These are phyloP conservation scores for Saccharomycopsis sp. DNA, from an alignment of 805 yeast species.

Conservation along the genomic window DNA sequence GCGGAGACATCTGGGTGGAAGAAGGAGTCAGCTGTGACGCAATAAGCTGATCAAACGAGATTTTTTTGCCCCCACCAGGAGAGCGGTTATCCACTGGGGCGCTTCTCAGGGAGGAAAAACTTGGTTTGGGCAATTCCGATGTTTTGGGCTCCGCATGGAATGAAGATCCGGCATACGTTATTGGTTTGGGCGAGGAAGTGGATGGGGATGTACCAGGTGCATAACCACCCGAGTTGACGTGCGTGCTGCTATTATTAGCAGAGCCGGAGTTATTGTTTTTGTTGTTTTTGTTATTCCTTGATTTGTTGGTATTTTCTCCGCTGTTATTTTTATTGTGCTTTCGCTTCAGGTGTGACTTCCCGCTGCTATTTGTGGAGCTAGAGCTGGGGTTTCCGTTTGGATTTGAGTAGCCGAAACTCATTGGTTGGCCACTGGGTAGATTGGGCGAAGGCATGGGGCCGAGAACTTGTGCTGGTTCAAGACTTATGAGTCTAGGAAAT, in stretches of 20 bases:
- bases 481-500: too few relatives aligned
- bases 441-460: conserved; percentile 12
- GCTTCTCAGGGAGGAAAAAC: conserved; percentile 3
- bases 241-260: not conserved
- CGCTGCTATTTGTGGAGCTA: not conserved
- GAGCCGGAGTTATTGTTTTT: conserved; percentile 2
- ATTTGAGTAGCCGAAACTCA: conserved; percentile 16
- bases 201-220: not conserved
- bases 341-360: not conserved
- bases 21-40: not conserved
- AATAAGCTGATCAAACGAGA: not conserved
- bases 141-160: conserved; percentile 19
- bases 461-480: too few relatives aligned
- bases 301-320: not conserved
- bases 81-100: too few relatives aligned
- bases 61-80: not conserved
- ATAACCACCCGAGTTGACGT: not conserved
- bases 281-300: not conserved
- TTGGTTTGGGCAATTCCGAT: conserved; percentile 20
- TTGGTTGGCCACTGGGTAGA: conserved; percentile 21
- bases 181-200: not conserved
- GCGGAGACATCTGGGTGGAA: not conserved
- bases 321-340: not conserved
- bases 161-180: conserved; percentile 20
- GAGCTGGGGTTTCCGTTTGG: conserved; percentile 1